phyloP scores from a whole-genome alignment of 1,284 basidiomycete species.

The Hypsizygus ulmarius region DNA sequence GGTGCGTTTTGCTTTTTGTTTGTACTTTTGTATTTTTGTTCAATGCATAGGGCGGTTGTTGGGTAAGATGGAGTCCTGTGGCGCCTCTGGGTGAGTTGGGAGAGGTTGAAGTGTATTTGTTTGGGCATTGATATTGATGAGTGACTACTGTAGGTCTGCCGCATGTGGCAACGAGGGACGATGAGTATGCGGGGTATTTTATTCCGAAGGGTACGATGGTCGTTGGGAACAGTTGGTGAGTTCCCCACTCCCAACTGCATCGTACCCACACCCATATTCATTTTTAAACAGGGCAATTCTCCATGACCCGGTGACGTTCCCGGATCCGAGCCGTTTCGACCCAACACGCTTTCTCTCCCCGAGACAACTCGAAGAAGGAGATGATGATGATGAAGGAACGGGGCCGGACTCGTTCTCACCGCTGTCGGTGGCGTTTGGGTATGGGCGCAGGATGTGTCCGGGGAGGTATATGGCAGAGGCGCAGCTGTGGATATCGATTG shows the following conservation, averaged over 20 bases:
- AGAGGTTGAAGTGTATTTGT: too few species aligned
- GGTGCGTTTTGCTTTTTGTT: slow-evolving; percentile 23
- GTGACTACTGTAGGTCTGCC: slow-evolving; percentile 35
- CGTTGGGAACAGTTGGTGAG: slow-evolving; percentile 37
- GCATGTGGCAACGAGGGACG: slow-evolving; percentile 41
- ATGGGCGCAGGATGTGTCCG: slow-evolving; percentile 49
- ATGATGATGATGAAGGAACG: slow-evolving; percentile 19
- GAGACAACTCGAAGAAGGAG: too few species aligned
- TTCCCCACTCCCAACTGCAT: slow-evolving; percentile 2
- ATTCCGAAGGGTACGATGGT: slow-evolving; percentile 28
- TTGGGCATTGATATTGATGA: neutral
- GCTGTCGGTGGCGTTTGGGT: slow-evolving; percentile 44
- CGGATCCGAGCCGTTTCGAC: slow-evolving; percentile 39
- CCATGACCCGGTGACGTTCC: slow-evolving; percentile 41
- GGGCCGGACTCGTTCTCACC: slow-evolving; percentile 36
- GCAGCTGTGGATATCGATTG: slow-evolving; percentile 50
- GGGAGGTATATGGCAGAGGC: slow-evolving; percentile 48
- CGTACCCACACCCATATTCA: neutral
- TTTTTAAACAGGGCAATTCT: slow-evolving; percentile 41
- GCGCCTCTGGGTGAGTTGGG: slow-evolving; percentile 41
- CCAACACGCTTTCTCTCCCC: slow-evolving; percentile 42
- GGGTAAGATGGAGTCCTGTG: slow-evolving; percentile 52
- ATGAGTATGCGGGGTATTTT: slow-evolving; percentile 30
- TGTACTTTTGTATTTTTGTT: neutral
- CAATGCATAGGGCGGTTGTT: too few species aligned